Percentiles rank a stretch among this genome's conserved stretches.
Conservation (phyloP, 2,329 filamentous ascomycete genomes). For the Didymosphaeria variabile region DNA sequence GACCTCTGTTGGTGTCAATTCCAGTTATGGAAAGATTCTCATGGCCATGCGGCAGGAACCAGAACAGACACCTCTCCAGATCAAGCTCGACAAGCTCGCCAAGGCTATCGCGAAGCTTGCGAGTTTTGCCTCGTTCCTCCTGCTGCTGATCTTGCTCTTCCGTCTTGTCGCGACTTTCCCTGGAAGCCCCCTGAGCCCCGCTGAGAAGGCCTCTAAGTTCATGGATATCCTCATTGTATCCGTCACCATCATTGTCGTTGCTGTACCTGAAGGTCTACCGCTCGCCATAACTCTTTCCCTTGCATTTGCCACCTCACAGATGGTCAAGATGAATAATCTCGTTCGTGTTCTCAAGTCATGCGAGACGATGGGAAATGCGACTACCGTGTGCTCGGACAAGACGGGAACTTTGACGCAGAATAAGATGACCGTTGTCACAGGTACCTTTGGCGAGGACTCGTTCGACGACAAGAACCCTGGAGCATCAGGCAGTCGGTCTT, state of each 20-base stretch:
- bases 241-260: constrained; percentile 51
- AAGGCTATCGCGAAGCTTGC: constrained; percentile 62
- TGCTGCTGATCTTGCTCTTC: constrained; percentile 52
- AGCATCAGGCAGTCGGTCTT: constrained; percentile 52
- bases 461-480: constrained; percentile 64
- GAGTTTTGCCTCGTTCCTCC: constrained; percentile 44
- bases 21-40: constrained; percentile 64
- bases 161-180: constrained; percentile 46
- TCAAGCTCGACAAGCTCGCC: constrained; percentile 62
- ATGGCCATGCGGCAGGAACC: constrained; percentile 63
- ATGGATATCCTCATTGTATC: constrained; percentile 52
- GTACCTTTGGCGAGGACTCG: constrained; percentile 45
- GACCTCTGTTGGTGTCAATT: constrained; percentile 63
- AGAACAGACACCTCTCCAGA: constrained; percentile 62
- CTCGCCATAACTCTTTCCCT: constrained; percentile 40
- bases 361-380: constrained; percentile 48
- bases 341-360: constrained; percentile 47
- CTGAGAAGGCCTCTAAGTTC: constrained; percentile 47
- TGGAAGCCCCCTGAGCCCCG: constrained; percentile 33
- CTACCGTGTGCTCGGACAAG: constrained; percentile 50
- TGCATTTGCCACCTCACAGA: constrained; percentile 40
- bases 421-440: constrained; percentile 54
- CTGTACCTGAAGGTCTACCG: constrained; percentile 50
- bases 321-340: constrained; percentile 49
- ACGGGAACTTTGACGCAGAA: constrained; percentile 50